Base-by-base conservation (phyloP, 805 yeast genomes). In the Sugiyamaella marilandica region DNA sequence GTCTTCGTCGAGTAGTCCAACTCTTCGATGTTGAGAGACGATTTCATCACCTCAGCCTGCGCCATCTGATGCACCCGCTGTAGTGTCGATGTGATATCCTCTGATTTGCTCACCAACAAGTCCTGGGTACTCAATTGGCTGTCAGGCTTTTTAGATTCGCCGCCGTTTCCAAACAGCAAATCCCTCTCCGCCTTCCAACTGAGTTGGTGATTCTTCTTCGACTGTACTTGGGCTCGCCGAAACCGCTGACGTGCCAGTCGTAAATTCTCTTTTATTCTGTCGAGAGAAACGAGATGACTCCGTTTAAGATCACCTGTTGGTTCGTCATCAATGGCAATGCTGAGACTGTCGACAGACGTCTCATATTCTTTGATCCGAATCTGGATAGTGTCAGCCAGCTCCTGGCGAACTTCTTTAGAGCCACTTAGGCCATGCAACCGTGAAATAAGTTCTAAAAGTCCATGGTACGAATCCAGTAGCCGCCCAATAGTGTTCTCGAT, bases 21-120 rank as follows among this genome's bases (percentile, higher is more conserved):
- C 54, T 66, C 71, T 36, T 65, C 70, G 44, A 72, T 60, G 49
- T 72, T 70, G 36, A 70, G 54, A 36, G 63, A 62, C 2, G 70
- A 63, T 49, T 68, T 67, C 24, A 69, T 56, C n/a, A 71, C 64
- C 52, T 72, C 74, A 16, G 66, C 63, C 52, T 68, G 72, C 33
- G 74, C 72, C 62, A 72, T 51, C 44, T 57, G 62, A 43, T 62
- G 64, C 18, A 62, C 59, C 11, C 60, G 56, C 13, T 56, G 46
- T 18, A 62, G 55, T 5, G 61, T 56, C 9, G 47, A 39, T 2
- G 66, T 62, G 52, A 63, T 59, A 33, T 60, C 64, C 33, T 62
- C 60, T 5, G 59, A 52, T 44, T 63, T 63, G 35, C 49, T 41
- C 24, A 62, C 45, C 10, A 62, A 49, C 11, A 55, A 41, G 36